Conservation (phyloP, 139 green algal genomes). For the Chlorella sorokiniana region DNA sequence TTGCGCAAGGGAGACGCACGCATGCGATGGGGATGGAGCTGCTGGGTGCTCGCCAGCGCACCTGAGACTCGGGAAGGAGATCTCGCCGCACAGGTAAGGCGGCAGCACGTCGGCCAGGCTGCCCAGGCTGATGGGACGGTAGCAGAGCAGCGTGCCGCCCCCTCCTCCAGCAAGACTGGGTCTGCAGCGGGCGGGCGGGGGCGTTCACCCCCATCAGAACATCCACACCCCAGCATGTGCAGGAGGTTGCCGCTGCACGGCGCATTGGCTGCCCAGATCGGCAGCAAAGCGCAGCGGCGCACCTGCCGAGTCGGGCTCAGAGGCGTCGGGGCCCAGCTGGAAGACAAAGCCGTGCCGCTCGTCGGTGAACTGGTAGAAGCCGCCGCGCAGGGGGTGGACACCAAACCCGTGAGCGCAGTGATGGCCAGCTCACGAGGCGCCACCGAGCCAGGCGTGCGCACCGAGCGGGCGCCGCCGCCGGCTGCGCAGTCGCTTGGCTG, state of each 20-base stretch:
- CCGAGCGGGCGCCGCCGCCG: neutral
- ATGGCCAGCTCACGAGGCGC: constrained; percentile 29
- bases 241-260: neutral
- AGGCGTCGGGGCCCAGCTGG: constrained; percentile 39
- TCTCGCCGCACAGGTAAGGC: neutral
- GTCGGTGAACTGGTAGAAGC: constrained; percentile 43
- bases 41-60: neutral
- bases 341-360: constrained; percentile 32
- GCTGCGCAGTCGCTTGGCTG: neutral
- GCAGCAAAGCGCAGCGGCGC: neutral
- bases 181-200: neutral
- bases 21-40: no score
- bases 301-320: constrained; percentile 17
- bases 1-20: no score
- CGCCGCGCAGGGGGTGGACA: constrained; percentile 26
- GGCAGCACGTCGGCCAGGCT: neutral
- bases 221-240: neutral
- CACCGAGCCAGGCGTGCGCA: constrained; percentile 2
- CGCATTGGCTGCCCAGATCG: neutral
- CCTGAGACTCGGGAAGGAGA: constrained; percentile 4
- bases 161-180: neutral
- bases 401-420: constrained; percentile 40
- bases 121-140: constrained; percentile 3
- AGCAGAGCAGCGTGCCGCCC: neutral
- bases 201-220: neutral